Percentiles rank a stretch among this genome's conserved stretches.
These are phyloP conservation scores for Gracilaria domingensis DNA, from an alignment of 23 red algal genomes.

Conservation along the genomic window DNA sequence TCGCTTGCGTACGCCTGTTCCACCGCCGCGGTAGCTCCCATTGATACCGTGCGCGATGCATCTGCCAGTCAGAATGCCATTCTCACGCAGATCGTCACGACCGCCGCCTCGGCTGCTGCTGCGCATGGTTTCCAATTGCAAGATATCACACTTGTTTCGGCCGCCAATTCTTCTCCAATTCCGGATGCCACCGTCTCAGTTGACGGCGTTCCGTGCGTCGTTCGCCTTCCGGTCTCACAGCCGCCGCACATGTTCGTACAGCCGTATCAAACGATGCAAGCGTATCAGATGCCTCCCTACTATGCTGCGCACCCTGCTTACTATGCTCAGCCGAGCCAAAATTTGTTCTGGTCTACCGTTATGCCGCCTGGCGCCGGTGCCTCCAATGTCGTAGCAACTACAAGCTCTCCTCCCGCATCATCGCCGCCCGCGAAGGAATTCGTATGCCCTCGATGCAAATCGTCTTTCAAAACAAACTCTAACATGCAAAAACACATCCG, in stretches of 20 bases:
- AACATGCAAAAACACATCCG: conserved; percentile 79
- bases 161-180: conserved; percentile 10
- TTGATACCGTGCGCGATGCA: neutral
- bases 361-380: conserved; percentile 23
- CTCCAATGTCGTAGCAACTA: neutral
- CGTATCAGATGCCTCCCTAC: conserved; percentile 29
- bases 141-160: neutral
- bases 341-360: conserved; percentile 46
- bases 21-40: neutral
- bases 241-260: neutral
- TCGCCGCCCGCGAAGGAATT: conserved; percentile 41
- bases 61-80: neutral
- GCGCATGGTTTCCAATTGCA: conserved; percentile 34
- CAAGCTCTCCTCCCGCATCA: conserved; percentile 1
- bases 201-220: neutral
- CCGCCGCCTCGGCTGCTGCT: conserved; percentile 6
- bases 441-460: conserved; percentile 59
- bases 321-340: conserved; percentile 41
- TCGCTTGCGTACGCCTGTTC: neutral
- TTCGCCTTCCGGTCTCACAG: neutral
- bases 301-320: conserved; percentile 27
- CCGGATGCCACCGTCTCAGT: neutral
- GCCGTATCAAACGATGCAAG: conserved; percentile 19
- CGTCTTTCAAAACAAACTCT: conserved; percentile 61
- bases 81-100: neutral